phyloP scores from a whole-genome alignment of 495 filamentous ascomycete species.

The Penicillium cinerascens region DNA sequence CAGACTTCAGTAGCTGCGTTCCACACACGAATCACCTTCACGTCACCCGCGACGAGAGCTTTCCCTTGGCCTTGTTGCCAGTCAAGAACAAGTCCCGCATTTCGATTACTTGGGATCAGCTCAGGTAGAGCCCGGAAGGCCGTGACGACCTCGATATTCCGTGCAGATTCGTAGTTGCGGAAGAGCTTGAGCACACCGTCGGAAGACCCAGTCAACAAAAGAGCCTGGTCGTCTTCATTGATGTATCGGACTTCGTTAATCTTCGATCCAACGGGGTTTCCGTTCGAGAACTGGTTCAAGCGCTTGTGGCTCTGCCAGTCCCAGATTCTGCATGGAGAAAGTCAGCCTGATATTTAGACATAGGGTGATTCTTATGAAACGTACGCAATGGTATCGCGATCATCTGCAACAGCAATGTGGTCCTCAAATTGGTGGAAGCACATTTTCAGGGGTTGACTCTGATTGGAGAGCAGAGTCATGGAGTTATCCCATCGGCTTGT shows the following conservation, averaged over 20 bases:
- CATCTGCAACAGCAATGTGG: constrained; percentile 90
- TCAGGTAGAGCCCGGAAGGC: constrained; percentile 90
- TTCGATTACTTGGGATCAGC: constrained; percentile 84
- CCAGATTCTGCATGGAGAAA: constrained; percentile 65
- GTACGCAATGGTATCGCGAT: constrained; percentile 76
- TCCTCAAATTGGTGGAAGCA: constrained; percentile 98
- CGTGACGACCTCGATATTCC: constrained; percentile 78
- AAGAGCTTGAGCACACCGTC: constrained; percentile 95
- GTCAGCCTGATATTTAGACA: constrained; percentile 21
- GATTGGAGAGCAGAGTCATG: constrained; percentile 76
- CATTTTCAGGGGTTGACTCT: constrained; percentile 83
- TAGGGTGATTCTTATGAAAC: constrained; percentile 12
- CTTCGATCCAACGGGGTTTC: constrained; percentile 83
- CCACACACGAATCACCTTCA: constrained; percentile 94
- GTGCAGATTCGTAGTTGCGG: constrained; percentile 71
- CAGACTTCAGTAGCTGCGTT: constrained; percentile 91
- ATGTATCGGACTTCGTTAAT: constrained; percentile 95
- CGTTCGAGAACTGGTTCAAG: constrained; percentile 85
- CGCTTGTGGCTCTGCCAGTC: constrained; percentile 77
- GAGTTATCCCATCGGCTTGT: constrained; percentile 79
- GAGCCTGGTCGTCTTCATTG: constrained; percentile 95
- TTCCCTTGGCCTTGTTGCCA: constrained; percentile 98
- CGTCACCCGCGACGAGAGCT: constrained; percentile 90
- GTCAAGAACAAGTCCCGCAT: constrained; percentile 92
- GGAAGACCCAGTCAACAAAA: constrained; percentile 90